A percentile compares a stretch with the other conserved stretches of the same genome.
These are phyloP conservation scores for Planoprotostelium fungivorum DNA, from an alignment of 78 protist genomes.

Conservation along the genomic window DNA sequence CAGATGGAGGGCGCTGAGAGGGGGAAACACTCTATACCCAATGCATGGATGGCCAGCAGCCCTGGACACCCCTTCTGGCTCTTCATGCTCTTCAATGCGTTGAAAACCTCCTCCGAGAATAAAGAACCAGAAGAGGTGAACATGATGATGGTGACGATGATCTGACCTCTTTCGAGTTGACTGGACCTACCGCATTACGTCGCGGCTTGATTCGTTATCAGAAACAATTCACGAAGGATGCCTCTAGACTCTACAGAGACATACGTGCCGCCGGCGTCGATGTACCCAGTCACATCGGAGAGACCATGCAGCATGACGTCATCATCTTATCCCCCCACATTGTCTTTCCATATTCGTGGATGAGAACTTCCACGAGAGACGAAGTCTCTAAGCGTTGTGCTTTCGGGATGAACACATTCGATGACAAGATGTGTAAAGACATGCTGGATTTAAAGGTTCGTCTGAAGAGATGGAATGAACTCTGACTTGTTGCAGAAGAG, in stretches of 20 bases:
- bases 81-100: neutral
- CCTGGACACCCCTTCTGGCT: neutral
- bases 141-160: no score
- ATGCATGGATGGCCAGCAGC: neutral
- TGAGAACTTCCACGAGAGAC: neutral
- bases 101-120: neutral
- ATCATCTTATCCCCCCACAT: neutral
- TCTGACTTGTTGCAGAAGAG: neutral
- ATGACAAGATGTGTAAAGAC: neutral
- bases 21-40: neutral
- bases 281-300: neutral
- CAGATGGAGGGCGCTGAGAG: neutral
- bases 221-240: neutral
- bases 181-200: neutral
- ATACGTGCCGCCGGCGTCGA: neutral
- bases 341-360: neutral
- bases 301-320: neutral
- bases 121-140: neutral
- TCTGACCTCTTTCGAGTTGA: no score
- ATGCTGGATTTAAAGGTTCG: neutral
- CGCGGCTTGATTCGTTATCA: neutral
- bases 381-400: neutral
- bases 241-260: neutral
- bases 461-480: neutral
- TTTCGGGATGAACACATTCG: neutral